Evolutionary conservation across 1,284 basidiomycete species (phyloP), one percentile per base, ranked within the genome.

Genomic region (Trametes pubescens): DNA sequence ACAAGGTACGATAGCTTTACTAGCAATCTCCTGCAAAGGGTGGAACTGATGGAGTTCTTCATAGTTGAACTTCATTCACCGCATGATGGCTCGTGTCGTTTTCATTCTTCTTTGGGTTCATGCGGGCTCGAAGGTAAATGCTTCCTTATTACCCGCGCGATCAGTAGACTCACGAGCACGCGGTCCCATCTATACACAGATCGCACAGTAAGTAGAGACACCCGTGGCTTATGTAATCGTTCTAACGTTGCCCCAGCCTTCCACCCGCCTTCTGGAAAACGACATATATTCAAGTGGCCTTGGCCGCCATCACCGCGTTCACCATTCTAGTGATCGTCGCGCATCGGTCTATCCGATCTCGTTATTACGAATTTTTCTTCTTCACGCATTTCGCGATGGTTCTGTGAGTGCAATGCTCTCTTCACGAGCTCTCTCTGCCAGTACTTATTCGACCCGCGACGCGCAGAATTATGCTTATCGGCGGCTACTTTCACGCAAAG

Each of bases 41-140:
- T n/a, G 24, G n/a, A 22, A 0, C 44, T 7, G 0, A 46, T 13
- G 40, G 40, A n/a, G 8, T 2, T 9, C 7, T 1, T 21, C 4
- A 6, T 37, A 86, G 85, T 68, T 86, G 2, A 84, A 84, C 67
- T 81, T 76, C 62, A 51, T 85, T 2, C 86, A 88, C 67, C 81
- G 86, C 7, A 82, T 84, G 72, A 72, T 75, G 2, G 82, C 85
- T 24, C 78, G 86, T 1, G 75, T 80, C 0, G 69, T 83, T 18
- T 79, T 81, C 47, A 74, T 81, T 32, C 65, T 87, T 21, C 69
- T 84, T 2, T 84, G 84, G 75, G 68, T 86, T 21, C 86, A 88
- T 69, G 80, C 72, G 1, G 75, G 77, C 34, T 78, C 79, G 14
- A 43, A 43, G 40, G 40, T n/a, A n/a, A 43, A 43, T 43, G 18